Conservation (phyloP, 169 alveolate genomes). For the Eimeria acervulina region DNA sequence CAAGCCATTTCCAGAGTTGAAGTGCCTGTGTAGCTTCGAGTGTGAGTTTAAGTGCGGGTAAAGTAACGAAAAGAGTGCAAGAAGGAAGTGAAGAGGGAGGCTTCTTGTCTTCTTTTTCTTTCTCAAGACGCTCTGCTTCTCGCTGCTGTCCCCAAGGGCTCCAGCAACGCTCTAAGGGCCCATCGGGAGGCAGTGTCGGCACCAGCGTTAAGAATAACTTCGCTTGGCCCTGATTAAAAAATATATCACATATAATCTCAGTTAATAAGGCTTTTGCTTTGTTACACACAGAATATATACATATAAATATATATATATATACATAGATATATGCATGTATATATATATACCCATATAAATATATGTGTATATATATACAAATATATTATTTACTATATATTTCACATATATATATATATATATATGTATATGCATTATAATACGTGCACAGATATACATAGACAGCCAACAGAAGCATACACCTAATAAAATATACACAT, state of each 20-base stretch:
- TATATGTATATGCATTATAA: too few species aligned
- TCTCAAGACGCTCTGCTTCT: not conserved
- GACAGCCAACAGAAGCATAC: too few species aligned
- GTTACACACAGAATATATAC: not conserved
- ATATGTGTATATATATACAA: not conserved
- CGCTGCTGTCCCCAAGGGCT: slow-evolving; percentile 63
- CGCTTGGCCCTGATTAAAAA: slow-evolving; percentile 32
- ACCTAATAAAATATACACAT: too few species aligned
- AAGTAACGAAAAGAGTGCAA: slow-evolving; percentile 18
- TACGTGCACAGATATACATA: too few species aligned
- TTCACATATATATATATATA: not conserved
- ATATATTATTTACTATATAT: not conserved
- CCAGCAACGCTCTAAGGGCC: too few species aligned
- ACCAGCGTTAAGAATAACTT: slow-evolving; percentile 50
- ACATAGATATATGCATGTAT: not conserved
- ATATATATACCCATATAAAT: not conserved
- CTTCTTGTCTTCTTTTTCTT: not conserved
- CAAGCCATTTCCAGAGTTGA: slow-evolving; percentile 74
- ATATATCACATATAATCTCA: not conserved
- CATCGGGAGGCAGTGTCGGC: too few species aligned
- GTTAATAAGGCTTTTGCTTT: not conserved
- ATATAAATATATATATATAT: not conserved
- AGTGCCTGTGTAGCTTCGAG: slow-evolving; percentile 51
- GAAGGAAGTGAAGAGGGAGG: not conserved
- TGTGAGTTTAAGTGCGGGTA: slow-evolving; percentile 14